Base-by-base conservation (phyloP, 1,284 basidiomycete species). In the Chiua sp. region DNA sequence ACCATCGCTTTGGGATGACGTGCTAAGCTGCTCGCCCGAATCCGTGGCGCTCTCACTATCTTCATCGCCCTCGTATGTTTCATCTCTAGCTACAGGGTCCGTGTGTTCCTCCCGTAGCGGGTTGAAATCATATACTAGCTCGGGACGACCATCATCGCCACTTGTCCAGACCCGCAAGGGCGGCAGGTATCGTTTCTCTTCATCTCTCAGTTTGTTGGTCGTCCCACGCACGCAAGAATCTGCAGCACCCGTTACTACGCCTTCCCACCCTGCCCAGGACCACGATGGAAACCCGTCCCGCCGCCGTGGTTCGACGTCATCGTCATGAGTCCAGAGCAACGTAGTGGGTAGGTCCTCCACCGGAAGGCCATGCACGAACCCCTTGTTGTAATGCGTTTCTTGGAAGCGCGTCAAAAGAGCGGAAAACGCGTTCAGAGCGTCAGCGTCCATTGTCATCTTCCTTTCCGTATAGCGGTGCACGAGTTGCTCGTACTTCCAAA, bases 381-480 rank as follows among this genome's bases (percentile, higher is more conserved):
- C 63, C 1, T 12, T 7, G n/a, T 52, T 28, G 55, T 60, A 65
- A 48, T 46, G 7, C 3, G 11, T 51, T 16, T 57, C 56, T 6
- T 20, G 13, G 15, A 63, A n/a, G 28, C 58, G 51, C 4, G 54
- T 57, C 22, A 62, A 55, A 10, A 66, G 8, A 11, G 64, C 62
- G 10, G 63, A 60, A 12, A 66, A 67, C 18, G 64, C 66, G 8
- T 59, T 50, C 46, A 60, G 57, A 6, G 66, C 50, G 30, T 65
- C 67, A 5, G 33, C 44, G n/a, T 66, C 66, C 12, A 46, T 20
- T 15, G 55, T 23, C 56, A 65, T 52, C 11, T 59, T 55, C 28
- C 30, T 59, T n/a, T 3, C 46, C 7, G 66, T 60, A 50, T 61
- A 61, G 3, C 20, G 13, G 30, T 49, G n/a, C 28, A 63, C 53